Percentiles rank a stretch among this genome's conserved stretches.
phyloP scores from a whole-genome alignment of 768 basidiomycete genomes.

The Tremella fuciformis region DNA sequence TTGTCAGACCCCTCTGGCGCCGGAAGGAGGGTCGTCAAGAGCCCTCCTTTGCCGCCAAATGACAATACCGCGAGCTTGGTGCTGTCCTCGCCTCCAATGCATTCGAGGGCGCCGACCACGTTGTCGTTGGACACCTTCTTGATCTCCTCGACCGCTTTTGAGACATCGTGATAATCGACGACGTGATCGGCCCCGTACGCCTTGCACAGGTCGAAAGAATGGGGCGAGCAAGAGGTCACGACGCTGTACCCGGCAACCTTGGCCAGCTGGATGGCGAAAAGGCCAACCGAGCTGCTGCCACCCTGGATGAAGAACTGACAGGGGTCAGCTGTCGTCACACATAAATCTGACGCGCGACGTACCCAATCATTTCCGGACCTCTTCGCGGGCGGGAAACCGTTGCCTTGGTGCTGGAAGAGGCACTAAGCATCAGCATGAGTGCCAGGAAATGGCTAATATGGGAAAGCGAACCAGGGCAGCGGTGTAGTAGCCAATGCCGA shows the following conservation, averaged over 20 bases:
- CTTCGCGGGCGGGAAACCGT: conserved; percentile 12
- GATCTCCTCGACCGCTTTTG: conserved; percentile 33
- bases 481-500: conserved; percentile 37
- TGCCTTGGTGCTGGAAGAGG: conserved; percentile 13
- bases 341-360: neutral
- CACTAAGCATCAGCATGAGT: conserved; percentile 4
- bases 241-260: conserved; percentile 45
- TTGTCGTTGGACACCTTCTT: conserved; percentile 31
- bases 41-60: conserved; percentile 26
- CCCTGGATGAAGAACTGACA: conserved; percentile 46
- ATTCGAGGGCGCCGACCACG: conserved; percentile 29
- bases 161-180: conserved; percentile 54
- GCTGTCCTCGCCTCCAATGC: conserved; percentile 29
- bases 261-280: conserved; percentile 46
- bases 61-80: conserved; percentile 24
- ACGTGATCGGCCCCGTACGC: conserved; percentile 53
- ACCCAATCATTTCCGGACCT: conserved; percentile 9
- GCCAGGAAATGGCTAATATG: neutral
- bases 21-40: conserved; percentile 25
- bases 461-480: conserved; percentile 28
- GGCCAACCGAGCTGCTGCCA: conserved; percentile 52
- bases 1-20: conserved; percentile 22
- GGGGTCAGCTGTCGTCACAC: neutral
- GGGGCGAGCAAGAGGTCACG: conserved; percentile 51
- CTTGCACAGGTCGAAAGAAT: conserved; percentile 53